Evolutionary conservation across 768 basidiomycete species (phyloP).

Genomic region (Boletus vermiculosoides): DNA sequence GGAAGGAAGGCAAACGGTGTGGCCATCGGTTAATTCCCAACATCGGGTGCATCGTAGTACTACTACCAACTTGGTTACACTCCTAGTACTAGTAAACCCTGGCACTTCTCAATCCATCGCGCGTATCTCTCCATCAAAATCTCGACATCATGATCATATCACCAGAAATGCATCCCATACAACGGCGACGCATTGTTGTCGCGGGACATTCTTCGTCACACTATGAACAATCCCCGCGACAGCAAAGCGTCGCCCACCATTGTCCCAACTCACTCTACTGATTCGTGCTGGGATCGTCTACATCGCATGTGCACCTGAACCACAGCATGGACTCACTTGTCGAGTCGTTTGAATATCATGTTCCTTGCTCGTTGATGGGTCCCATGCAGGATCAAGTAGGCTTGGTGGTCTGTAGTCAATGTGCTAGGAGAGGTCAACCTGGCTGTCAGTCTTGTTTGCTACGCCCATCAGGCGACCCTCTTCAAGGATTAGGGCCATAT

Average conservation of each 20-base stretch:
- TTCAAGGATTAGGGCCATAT: too few relatives aligned
- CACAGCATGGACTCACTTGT: background rate
- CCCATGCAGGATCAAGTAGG: too few relatives aligned
- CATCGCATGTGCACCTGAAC: background rate
- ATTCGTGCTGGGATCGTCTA: background rate
- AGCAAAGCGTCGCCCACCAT: background rate
- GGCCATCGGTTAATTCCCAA: slow-evolving; percentile 13
- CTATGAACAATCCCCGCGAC: background rate
- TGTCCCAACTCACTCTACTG: background rate
- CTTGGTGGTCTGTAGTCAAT: background rate
- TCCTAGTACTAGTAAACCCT: background rate
- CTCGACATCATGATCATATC: background rate
- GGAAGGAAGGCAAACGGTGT: slow-evolving; percentile 47
- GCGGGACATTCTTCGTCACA: background rate
- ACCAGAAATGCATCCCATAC: background rate
- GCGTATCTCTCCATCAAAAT: background rate
- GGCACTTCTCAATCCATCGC: too few relatives aligned
- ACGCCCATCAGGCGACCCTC: too few relatives aligned
- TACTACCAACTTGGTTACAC: background rate
- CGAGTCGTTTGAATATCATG: background rate
- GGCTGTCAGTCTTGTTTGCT: too few relatives aligned
- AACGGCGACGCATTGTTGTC: background rate
- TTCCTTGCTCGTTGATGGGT: background rate
- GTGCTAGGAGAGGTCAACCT: too few relatives aligned
- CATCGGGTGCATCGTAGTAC: background rate